A percentile compares a stretch with the other conserved stretches of the same genome.
phyloP scores from a whole-genome alignment of 176 grass and related monocot genomes.

The Oryza glumipatula region DNA sequence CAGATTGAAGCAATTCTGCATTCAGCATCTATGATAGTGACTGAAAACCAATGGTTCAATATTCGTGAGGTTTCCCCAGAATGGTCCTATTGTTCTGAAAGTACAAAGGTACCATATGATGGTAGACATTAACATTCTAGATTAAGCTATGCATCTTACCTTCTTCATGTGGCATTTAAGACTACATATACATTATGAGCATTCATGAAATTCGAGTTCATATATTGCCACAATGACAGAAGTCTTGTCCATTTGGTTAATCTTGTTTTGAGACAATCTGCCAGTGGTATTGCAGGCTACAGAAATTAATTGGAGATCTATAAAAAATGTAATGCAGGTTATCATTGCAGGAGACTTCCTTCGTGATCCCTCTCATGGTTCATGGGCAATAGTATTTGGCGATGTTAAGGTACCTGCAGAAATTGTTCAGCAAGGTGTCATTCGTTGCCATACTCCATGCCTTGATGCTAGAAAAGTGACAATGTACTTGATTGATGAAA shows the following conservation, averaged over 20 bases:
- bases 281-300: constrained; percentile 20
- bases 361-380: constrained; percentile 43
- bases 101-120: constrained; percentile 71
- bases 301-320: constrained; percentile 28
- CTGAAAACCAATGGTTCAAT: constrained; percentile 51
- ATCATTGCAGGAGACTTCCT: constrained; percentile 78
- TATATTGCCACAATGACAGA: constrained; percentile 7
- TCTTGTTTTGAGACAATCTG: neutral
- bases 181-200: neutral
- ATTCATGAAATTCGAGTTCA: constrained; percentile 11
- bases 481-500: constrained; percentile 62
- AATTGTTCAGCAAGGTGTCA: constrained; percentile 76
- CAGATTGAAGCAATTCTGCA: constrained; percentile 55
- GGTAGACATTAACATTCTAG: constrained; percentile 10
- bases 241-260: neutral
- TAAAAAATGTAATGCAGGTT: constrained; percentile 69
- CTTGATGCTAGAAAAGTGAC: constrained; percentile 68
- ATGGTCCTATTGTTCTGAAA: constrained; percentile 79
- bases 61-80: constrained; percentile 82
- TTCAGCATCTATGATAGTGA: constrained; percentile 37
- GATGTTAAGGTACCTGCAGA: constrained; percentile 65
- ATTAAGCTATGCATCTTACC: neutral
- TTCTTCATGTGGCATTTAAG: constrained; percentile 25
- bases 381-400: constrained; percentile 69
- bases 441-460: constrained; percentile 69